phyloP scores from a whole-genome alignment of 306 rosid genomes.

The Ormosia emarginata region DNA sequence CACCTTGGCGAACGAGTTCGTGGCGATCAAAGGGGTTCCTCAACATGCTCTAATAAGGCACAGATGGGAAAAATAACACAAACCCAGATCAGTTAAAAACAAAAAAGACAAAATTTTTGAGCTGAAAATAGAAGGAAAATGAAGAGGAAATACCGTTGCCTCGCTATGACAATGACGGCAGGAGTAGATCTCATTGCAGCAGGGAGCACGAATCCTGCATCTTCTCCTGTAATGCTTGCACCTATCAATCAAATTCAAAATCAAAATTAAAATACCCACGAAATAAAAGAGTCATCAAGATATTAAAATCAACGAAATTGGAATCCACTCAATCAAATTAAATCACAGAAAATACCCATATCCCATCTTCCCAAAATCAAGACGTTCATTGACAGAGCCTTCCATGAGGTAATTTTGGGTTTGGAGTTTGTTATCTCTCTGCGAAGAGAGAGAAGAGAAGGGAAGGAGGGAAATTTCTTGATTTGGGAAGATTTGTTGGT shows the following conservation, averaged over 20 bases:
- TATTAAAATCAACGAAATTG: neutral
- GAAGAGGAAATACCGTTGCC: constrained; percentile 46
- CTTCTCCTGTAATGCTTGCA: constrained; percentile 94
- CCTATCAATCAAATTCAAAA: constrained; percentile 26
- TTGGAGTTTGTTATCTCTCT: neutral
- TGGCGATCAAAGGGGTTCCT: constrained; percentile 68
- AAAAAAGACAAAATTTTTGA: constrained; percentile 8
- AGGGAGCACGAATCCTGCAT: constrained; percentile 89
- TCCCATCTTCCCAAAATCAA: constrained; percentile 95
- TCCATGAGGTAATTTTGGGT: constrained; percentile 53
- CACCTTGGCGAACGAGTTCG: constrained; percentile 69
- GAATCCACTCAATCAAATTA: neutral
- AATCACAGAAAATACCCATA: constrained; percentile 51
- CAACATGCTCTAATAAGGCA: constrained; percentile 56
- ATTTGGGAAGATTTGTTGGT: constrained; percentile 42
- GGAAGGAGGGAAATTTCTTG: constrained; percentile 35
- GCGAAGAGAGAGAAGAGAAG: constrained; percentile 1
- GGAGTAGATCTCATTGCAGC: constrained; percentile 84
- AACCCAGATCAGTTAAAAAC: constrained; percentile 32
- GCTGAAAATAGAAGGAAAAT: neutral
- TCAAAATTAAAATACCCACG: neutral
- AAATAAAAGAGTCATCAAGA: neutral
- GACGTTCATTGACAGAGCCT: constrained; percentile 66
- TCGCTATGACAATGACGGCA: constrained; percentile 99
- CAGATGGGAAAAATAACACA: neutral